A percentile compares a stretch with the other conserved stretches of the same genome.
These are phyloP conservation scores for Cicer yamashitae DNA, from an alignment of 306 rosid genomes.

Conservation along the genomic window DNA sequence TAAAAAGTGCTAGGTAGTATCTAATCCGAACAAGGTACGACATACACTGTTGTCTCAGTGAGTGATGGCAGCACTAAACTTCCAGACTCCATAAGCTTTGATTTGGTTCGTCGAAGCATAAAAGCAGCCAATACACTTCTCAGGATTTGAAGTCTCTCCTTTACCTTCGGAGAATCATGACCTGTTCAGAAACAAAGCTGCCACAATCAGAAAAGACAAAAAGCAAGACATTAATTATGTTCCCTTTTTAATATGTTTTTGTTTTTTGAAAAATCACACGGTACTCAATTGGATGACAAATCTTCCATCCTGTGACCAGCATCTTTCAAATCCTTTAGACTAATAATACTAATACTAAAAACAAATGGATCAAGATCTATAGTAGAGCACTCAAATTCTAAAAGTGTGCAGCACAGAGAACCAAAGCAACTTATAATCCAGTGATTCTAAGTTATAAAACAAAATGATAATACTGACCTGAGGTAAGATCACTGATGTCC, in stretches of 20 bases:
- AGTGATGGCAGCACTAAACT: slow-evolving; percentile 81
- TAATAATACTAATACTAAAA: slow-evolving; percentile 8
- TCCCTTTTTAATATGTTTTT: slow-evolving; percentile 9
- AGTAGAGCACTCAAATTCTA: slow-evolving; percentile 19
- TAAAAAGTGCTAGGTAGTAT: slow-evolving; percentile 9
- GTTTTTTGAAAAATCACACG: slow-evolving; percentile 31
- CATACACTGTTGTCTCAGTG: slow-evolving; percentile 85
- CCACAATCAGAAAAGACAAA: slow-evolving; percentile 36
- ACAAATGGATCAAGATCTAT: slow-evolving; percentile 22
- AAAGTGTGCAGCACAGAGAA: slow-evolving; percentile 30
- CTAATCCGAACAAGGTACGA: slow-evolving; percentile 34
- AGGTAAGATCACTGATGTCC: slow-evolving; percentile 68
- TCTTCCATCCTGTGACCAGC: slow-evolving; percentile 40
- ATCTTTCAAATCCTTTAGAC: slow-evolving; percentile 21
- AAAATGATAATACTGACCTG: slow-evolving; percentile 57
- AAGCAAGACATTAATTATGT: slow-evolving; percentile 17
- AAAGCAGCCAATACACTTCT: slow-evolving; percentile 75
- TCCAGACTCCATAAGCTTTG: slow-evolving; percentile 78
- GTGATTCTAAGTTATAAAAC: slow-evolving; percentile 3
- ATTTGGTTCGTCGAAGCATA: slow-evolving; percentile 90
- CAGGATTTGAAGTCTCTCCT: slow-evolving; percentile 61
- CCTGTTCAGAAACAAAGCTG: slow-evolving; percentile 54
- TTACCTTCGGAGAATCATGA: slow-evolving; percentile 56
- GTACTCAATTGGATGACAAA: slow-evolving; percentile 29
- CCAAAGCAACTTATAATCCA: slow-evolving; percentile 31